Base-by-base conservation (phyloP, 805 yeast genomes). In the Yarrowia divulgata region DNA sequence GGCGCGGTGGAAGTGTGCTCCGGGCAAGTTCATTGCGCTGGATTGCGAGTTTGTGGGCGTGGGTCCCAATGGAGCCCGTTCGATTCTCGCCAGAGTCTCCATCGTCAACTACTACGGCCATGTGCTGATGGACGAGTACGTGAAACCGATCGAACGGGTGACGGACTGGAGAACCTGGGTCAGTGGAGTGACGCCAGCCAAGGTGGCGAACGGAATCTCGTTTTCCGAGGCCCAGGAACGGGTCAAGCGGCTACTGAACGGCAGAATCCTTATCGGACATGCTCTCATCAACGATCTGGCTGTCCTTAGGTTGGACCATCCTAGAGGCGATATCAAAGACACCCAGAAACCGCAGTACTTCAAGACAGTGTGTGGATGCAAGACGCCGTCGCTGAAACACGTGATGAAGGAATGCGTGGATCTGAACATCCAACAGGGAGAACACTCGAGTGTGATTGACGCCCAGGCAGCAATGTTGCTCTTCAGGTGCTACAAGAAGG, bases 1-100 rank as follows among this genome's bases (percentile, higher is more conserved):
- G 18, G 52, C 42, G 7, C 45, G 46, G 1, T 60, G 72, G 35
- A 69, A 75, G n/a, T 69, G 77, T 9, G 73, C 84, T 54, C 80
- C 87, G 0, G 97, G 97, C 1, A 89, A 85, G 74, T 93, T 85
- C 73, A 70, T 93, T 1, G 91, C 97, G 0, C 85, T 93, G 71
- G 98, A 93, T 78, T 93, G 98, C 80, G 98, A 93, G 74, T 93
- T 93, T 81, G 98, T 93, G 1, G 97, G 97, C 12, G 88, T 90
- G 1, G 97, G 97, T 0, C 85, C 84, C 6, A 88, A 87, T 10
- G 96, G 96, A 7, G 70, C 76, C 10, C 74, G 75, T 45, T 87
- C 92, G 6, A 94, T 88, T 1, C 80, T 93, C 16, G 98, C 97
- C 0, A 83, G 98, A 73, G 95, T 93, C 0, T 91, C 97, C 0